Conservation (phyloP, 805 yeast species). For the Jamesozyma hellenica region DNA sequence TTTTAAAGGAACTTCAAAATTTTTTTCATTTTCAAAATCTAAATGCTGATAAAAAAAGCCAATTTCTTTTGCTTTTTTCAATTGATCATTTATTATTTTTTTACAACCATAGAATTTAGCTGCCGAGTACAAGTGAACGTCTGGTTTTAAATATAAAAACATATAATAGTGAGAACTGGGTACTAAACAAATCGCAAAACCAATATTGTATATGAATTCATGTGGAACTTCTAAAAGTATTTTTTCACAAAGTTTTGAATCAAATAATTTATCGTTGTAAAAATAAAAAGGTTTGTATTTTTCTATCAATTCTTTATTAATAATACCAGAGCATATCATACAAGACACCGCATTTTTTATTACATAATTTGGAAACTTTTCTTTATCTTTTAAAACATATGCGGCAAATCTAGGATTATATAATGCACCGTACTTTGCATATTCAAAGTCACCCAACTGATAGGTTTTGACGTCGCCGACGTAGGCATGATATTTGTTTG, state of each 20-base stretch:
- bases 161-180: no score
- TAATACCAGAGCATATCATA: not conserved
- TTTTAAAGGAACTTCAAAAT: not conserved
- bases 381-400: not conserved
- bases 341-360: no score
- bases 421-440: conserved; percentile 2
- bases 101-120: not conserved
- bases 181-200: not conserved
- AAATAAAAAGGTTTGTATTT: conserved; percentile 1
- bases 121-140: no score
- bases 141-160: no score
- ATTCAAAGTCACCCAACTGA: conserved; percentile 3
- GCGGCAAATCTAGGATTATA: conserved; percentile 1
- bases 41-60: not conserved
- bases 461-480: no score
- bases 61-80: not conserved
- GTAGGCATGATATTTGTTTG: no score
- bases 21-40: conserved; percentile 2
- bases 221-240: not conserved
- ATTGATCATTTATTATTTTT: not conserved
- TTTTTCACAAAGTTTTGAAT: not conserved
- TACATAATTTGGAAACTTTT: conserved; percentile 2
- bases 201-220: not conserved
- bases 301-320: not conserved
- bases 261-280: not conserved